Conservation (phyloP, 1,139 yeast genomes). For the Lodderomyces margitis region DNA sequence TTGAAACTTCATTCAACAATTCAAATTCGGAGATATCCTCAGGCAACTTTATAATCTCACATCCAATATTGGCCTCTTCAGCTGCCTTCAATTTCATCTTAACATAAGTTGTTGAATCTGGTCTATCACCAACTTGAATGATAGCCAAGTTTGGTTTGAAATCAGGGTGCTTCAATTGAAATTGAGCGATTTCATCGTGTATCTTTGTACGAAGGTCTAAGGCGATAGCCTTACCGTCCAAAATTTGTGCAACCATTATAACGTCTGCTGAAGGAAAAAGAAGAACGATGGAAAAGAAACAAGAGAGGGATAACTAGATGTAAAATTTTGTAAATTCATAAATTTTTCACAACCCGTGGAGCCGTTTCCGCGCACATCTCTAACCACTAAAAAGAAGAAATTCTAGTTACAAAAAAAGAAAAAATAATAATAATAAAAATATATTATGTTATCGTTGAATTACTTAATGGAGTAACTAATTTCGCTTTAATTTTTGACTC, state of each 20-base stretch:
- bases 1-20: slow-evolving; percentile 56
- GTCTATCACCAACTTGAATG: slow-evolving; percentile 86
- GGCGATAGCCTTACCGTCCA: slow-evolving; percentile 76
- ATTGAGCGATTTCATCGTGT: slow-evolving; percentile 52
- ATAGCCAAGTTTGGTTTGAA: slow-evolving; percentile 81
- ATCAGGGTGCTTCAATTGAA: slow-evolving; percentile 54
- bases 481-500: slow-evolving; percentile 5
- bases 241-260: slow-evolving; percentile 39
- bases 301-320: neutral
- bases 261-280: neutral
- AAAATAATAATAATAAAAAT: too few relatives aligned
- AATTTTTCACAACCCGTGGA: neutral
- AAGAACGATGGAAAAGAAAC: neutral
- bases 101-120: slow-evolving; percentile 92
- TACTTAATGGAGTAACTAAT: too few relatives aligned
- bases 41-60: slow-evolving; percentile 66
- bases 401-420: neutral
- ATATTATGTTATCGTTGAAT: too few relatives aligned
- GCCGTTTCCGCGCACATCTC: neutral
- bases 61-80: slow-evolving; percentile 72
- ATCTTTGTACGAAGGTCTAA: slow-evolving; percentile 49
- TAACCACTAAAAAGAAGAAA: neutral
- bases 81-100: slow-evolving; percentile 95
- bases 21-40: slow-evolving; percentile 58
- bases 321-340: neutral